Evolutionary conservation across 2,329 filamentous ascomycete species (phyloP).

Genomic region (Myotisia sp.): DNA sequence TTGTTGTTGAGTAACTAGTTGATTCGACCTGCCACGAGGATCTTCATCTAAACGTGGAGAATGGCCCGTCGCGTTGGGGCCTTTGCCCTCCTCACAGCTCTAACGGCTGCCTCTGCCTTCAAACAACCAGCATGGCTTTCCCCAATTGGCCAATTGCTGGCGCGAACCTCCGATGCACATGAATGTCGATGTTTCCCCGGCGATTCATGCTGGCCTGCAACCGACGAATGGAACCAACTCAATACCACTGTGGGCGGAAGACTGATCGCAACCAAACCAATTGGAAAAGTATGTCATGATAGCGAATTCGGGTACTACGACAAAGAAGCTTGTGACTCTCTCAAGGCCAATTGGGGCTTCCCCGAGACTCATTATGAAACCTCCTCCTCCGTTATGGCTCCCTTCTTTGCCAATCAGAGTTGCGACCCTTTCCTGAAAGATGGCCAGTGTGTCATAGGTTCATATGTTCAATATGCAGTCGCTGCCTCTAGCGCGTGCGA

Average conservation of each 20-base stretch:
- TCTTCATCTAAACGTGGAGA: no score
- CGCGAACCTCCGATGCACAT: neutral
- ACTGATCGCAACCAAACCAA: slow-evolving; percentile 39
- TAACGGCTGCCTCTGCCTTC: neutral
- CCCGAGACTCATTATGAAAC: slow-evolving; percentile 27
- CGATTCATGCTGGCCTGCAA: slow-evolving; percentile 40
- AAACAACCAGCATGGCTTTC: neutral
- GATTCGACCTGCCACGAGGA: no score
- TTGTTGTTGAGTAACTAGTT: no score
- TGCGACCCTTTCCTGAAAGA: slow-evolving; percentile 1
- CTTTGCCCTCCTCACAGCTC: neutral
- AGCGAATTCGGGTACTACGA: slow-evolving; percentile 33
- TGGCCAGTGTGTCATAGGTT: neutral
- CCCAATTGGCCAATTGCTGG: neutral
- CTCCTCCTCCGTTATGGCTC: neutral
- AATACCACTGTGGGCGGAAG: slow-evolving; percentile 38
- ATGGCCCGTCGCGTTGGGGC: neutral
- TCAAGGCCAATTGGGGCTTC: slow-evolving; percentile 32
- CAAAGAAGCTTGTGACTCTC: slow-evolving; percentile 26
- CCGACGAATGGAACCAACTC: slow-evolving; percentile 34
- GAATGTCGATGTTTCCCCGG: slow-evolving; percentile 32
- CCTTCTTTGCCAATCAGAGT: slow-evolving; percentile 1
- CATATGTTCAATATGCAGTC: slow-evolving; percentile 23
- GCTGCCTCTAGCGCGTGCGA: slow-evolving; percentile 19
- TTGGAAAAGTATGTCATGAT: slow-evolving; percentile 40